These are phyloP conservation scores for Lolium rigidum DNA, from an alignment of 176 grass and related monocot genomes.

Conservation along the genomic window DNA sequence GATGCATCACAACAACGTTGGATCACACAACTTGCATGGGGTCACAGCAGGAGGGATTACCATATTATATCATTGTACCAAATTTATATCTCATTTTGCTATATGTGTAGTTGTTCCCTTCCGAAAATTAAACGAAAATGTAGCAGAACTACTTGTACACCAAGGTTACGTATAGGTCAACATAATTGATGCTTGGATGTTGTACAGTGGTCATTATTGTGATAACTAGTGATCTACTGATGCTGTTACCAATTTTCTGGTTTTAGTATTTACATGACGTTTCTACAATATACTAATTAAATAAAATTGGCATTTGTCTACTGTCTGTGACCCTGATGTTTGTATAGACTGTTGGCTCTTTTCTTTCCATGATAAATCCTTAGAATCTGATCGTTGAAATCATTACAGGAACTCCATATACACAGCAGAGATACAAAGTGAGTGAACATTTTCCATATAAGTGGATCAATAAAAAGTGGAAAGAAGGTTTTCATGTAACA, in stretches of 20 bases:
- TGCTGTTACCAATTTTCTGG: not conserved
- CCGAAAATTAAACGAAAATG: not conserved
- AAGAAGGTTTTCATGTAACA: slow-evolving; percentile 90
- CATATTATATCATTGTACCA: not conserved
- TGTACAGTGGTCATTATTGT: not conserved
- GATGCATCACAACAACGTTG: no score
- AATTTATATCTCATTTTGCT: not conserved
- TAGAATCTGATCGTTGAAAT: not conserved
- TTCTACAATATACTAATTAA: no score
- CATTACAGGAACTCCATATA: slow-evolving; percentile 68
- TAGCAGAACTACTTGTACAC: not conserved
- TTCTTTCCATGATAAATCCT: slow-evolving; percentile 3
- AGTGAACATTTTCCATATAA: slow-evolving; percentile 82
- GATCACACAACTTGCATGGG: not conserved
- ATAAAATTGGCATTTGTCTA: not conserved
- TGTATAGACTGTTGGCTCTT: slow-evolving; percentile 6
- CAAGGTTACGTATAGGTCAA: not conserved
- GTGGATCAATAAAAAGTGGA: slow-evolving; percentile 94
- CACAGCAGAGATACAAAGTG: slow-evolving; percentile 82
- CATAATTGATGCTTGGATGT: not conserved
- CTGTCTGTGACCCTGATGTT: not conserved
- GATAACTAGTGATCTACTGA: not conserved
- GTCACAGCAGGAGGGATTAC: not conserved
- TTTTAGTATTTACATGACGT: not conserved
- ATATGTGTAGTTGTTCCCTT: not conserved